These are phyloP conservation scores for Plasmodium adleri DNA, from an alignment of 169 alveolate genomes.

Conservation along the genomic window DNA sequence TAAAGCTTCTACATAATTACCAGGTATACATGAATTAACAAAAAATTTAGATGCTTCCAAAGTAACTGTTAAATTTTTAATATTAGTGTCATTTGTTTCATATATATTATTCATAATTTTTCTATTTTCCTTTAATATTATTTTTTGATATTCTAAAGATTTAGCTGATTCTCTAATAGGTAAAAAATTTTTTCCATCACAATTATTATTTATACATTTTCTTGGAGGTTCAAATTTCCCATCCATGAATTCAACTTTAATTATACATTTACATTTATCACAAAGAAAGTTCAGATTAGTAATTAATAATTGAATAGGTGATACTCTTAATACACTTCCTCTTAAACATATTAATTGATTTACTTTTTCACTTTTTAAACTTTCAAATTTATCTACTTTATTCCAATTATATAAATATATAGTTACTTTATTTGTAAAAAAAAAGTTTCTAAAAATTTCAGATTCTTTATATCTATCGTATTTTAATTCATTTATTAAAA, in stretches of 20 bases:
- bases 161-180: constrained; percentile 74
- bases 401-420: constrained; percentile 73
- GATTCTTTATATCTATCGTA: constrained; percentile 46
- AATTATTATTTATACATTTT: constrained; percentile 16
- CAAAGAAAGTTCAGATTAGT: constrained; percentile 57
- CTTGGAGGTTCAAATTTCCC: constrained; percentile 70
- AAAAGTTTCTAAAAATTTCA: constrained; percentile 32
- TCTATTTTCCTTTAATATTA: constrained; percentile 60
- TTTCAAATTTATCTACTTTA: constrained; percentile 59
- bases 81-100: constrained; percentile 33
- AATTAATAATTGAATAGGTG: constrained; percentile 61
- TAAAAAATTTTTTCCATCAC: constrained; percentile 31
- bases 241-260: constrained; percentile 47
- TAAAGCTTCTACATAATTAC: constrained; percentile 58
- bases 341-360: constrained; percentile 61
- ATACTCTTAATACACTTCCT: constrained; percentile 71
- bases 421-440: constrained; percentile 31
- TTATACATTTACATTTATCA: constrained; percentile 50
- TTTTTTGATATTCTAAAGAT: constrained; percentile 68
- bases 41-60: constrained; percentile 59
- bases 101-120: constrained; percentile 28
- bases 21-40: constrained; percentile 53
- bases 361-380: constrained; percentile 55
- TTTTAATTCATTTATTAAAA: constrained; percentile 24
- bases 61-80: constrained; percentile 42